These are phyloP conservation scores for Xanthoconium separans DNA, from an alignment of 1,284 basidiomycete genomes.

Conservation along the genomic window DNA sequence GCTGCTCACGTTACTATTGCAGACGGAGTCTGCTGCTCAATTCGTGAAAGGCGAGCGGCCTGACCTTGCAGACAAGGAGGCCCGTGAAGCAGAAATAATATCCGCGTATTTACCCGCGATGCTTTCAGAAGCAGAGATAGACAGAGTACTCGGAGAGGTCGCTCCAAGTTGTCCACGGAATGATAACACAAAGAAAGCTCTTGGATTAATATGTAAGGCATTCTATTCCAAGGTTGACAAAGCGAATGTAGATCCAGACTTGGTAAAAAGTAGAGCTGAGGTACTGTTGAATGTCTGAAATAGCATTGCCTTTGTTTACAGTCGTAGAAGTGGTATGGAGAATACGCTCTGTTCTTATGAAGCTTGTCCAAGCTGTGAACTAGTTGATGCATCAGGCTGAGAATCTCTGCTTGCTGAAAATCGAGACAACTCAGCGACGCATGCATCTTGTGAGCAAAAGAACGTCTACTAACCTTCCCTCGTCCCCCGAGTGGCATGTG, in stretches of 20 bases:
- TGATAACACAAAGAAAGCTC: slow-evolving; percentile 37
- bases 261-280: slow-evolving; percentile 54
- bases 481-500: slow-evolving; percentile 1
- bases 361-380: background rate
- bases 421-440: slow-evolving; percentile 4
- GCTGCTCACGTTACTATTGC: slow-evolving; percentile 4
- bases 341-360: slow-evolving; percentile 1
- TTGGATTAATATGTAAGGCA: slow-evolving; percentile 55
- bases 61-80: slow-evolving; percentile 67
- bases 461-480: slow-evolving; percentile 16
- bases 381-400: slow-evolving; percentile 3
- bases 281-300: slow-evolving; percentile 34
- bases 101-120: slow-evolving; percentile 58
- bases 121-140: slow-evolving; percentile 54
- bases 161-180: slow-evolving; percentile 33
- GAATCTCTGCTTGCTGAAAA: slow-evolving; percentile 4
- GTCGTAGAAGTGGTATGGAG: slow-evolving; percentile 3
- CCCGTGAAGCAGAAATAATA: slow-evolving; percentile 54
- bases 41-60: slow-evolving; percentile 55
- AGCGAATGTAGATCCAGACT: slow-evolving; percentile 51
- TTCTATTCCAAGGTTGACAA: slow-evolving; percentile 65
- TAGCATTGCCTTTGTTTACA: background rate
- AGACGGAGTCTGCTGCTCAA: slow-evolving; percentile 61
- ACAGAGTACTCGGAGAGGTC: slow-evolving; percentile 45
- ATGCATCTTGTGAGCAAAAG: background rate